Evolutionary conservation across 805 yeast species (phyloP), one percentile per base, ranked within the genome.

Genomic region (Cyberlindnera japonica): DNA sequence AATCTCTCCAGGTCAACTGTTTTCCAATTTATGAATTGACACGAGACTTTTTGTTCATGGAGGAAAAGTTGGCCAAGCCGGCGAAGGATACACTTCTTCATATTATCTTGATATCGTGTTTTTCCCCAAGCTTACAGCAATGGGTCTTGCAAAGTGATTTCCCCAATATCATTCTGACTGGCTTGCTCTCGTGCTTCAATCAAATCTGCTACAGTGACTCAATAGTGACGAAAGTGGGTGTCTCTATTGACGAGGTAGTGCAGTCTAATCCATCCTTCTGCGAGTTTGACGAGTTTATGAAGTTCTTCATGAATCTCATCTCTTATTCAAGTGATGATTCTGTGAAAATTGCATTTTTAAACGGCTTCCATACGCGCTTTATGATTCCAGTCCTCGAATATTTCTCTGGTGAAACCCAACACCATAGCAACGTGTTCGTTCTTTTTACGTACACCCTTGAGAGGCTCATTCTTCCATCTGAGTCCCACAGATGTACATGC

Each of bases 11-110:
- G 6, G 13, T 19, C 1, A 26, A 20, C 15, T 40, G 47, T 6
- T 54, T 57, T 23, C 63, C 63, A 1, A 37, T 56, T 0, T 59
- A 41, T 40, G 61, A 58, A 16, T 28, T 59, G 13, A 25, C 53
- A 1, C 48, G 43, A 29, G 51, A 47, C 16, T 50, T 57, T 28
- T 33, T 59, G 12, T 48, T 50, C 25, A 37, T 53, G 52, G 50
- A 40, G 6, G 51, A 45, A 13, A 19, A 18, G 3, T 22, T 46
- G 12, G 28, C 41, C 2, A 14, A 35, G 4, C 13, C 37, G 9
- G 39, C 51, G 2, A 37, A 27, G 27, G 48, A 48, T 4, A 38
- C 40, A 5, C 36, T 54, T 14, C 38, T 44, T 5, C 45, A 49
- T 26, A 16, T 54, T 9, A 34, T 52, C 3, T 39, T 46, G 34